Conservation (phyloP, 306 rosid species). For the Prosopis cineraria region DNA sequence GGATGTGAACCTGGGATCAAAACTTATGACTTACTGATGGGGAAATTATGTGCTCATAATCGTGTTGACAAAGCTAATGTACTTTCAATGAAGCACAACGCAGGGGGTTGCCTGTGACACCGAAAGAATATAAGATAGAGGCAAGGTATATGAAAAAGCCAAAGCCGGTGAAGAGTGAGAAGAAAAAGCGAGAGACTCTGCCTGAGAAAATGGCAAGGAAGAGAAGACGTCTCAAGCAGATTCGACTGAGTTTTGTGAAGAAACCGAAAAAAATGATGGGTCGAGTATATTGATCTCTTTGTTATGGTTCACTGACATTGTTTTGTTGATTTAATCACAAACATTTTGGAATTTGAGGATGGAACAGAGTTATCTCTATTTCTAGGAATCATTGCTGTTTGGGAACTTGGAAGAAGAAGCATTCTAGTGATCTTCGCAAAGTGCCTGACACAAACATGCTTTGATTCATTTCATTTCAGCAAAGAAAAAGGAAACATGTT, state of each 20-base stretch:
- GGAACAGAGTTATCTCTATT: constrained; percentile 14
- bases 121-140: constrained; percentile 58
- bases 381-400: not conserved
- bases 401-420: not conserved
- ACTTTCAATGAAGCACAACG: constrained; percentile 57
- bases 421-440: not conserved
- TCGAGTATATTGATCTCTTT: constrained; percentile 36
- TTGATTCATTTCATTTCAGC: too few species aligned
- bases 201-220: constrained; percentile 90
- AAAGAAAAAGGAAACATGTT: too few species aligned
- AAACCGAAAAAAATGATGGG: constrained; percentile 55
- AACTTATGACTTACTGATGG: constrained; percentile 70
- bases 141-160: constrained; percentile 57
- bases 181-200: constrained; percentile 72
- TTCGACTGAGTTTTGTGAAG: too few species aligned
- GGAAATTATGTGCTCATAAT: constrained; percentile 61
- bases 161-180: constrained; percentile 52
- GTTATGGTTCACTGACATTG: not conserved
- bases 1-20: constrained; percentile 68
- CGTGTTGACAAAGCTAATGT: constrained; percentile 64
- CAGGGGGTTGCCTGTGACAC: constrained; percentile 39
- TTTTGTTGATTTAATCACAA: not conserved
- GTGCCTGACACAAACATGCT: not conserved
- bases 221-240: constrained; percentile 78
- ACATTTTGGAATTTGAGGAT: constrained; percentile 20